phyloP scores from a whole-genome alignment of 495 filamentous ascomycete genomes.

The Neurospora pannonica region DNA sequence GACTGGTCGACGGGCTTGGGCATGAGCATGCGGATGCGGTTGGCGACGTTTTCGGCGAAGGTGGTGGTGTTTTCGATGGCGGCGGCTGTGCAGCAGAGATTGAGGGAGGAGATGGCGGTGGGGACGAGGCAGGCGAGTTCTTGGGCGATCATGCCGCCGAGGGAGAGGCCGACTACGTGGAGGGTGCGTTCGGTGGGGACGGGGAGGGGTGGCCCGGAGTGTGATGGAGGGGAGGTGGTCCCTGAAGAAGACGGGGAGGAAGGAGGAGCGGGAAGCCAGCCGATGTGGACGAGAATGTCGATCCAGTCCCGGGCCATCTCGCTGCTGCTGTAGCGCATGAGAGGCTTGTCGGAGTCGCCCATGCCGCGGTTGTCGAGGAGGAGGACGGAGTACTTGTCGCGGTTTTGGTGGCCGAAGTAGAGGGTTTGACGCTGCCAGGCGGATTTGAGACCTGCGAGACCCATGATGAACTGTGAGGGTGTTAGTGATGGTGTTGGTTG shows the following conservation, averaged over 20 bases:
- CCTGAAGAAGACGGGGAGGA: constrained; percentile 5
- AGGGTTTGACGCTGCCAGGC: constrained; percentile 70
- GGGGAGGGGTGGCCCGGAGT: constrained; percentile 2
- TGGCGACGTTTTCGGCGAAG: constrained; percentile 52
- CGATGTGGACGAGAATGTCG: constrained; percentile 58
- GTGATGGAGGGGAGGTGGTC: not conserved
- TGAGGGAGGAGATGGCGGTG: constrained; percentile 51
- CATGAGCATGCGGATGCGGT: constrained; percentile 58
- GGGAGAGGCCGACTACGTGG: constrained; percentile 64
- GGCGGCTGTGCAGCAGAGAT: constrained; percentile 64
- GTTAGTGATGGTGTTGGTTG: constrained; percentile 12
- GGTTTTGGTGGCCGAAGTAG: constrained; percentile 63
- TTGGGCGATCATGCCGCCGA: constrained; percentile 87
- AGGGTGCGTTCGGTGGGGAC: constrained; percentile 32
- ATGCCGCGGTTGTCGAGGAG: constrained; percentile 76
- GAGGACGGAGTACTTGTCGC: constrained; percentile 56
- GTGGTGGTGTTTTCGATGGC: constrained; percentile 51
- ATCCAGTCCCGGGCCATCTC: constrained; percentile 68
- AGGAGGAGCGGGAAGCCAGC: constrained; percentile 46
- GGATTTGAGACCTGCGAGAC: constrained; percentile 50
- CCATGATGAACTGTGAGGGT: constrained; percentile 48
- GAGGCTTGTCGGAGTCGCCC: constrained; percentile 65
- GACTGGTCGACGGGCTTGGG: constrained; percentile 55
- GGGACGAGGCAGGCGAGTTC: constrained; percentile 61
- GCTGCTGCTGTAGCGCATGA: constrained; percentile 57